Evolutionary conservation across 495 filamentous ascomycete species (phyloP).

Genomic region (Neurospora cerealis): DNA sequence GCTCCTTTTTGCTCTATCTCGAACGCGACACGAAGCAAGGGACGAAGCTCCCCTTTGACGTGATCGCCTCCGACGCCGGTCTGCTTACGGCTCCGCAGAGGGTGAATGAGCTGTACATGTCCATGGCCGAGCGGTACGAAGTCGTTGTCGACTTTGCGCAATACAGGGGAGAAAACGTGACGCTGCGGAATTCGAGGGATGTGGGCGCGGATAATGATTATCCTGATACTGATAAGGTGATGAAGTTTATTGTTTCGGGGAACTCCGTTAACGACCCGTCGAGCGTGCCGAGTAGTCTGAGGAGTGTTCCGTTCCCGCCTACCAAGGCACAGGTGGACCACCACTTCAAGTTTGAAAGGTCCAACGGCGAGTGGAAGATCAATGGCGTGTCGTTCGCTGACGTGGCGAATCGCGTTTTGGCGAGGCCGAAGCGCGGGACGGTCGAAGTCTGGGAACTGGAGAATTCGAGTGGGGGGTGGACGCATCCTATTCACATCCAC

Average conservation of each 20-base stretch:
- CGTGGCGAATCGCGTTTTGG: slow-evolving; percentile 41
- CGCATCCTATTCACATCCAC: slow-evolving; percentile 49
- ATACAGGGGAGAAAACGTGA: slow-evolving; percentile 39
- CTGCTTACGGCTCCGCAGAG: slow-evolving; percentile 28
- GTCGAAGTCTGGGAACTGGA: slow-evolving; percentile 43
- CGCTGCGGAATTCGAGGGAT: slow-evolving; percentile 32
- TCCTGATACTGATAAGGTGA: slow-evolving; percentile 38
- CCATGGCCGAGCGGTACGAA: slow-evolving; percentile 49
- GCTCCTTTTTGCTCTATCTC: slow-evolving; percentile 40
- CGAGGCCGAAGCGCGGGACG: slow-evolving; percentile 35
- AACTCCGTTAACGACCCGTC: slow-evolving; percentile 20
- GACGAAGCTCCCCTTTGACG: slow-evolving; percentile 31
- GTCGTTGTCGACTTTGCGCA: slow-evolving; percentile 42
- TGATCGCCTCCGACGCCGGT: slow-evolving; percentile 44
- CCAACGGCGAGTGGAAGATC: slow-evolving; percentile 36
- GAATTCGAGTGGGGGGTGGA: slow-evolving; percentile 37
- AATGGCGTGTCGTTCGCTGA: slow-evolving; percentile 43
- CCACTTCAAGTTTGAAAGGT: slow-evolving; percentile 36
- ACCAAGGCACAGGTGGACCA: slow-evolving; percentile 20
- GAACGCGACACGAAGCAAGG: slow-evolving; percentile 9
- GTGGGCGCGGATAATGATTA: slow-evolving; percentile 37
- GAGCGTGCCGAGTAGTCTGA: slow-evolving; percentile 3
- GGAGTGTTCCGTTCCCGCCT: slow-evolving; percentile 8
- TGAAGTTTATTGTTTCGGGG: slow-evolving; percentile 41
- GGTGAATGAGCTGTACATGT: slow-evolving; percentile 28